Evolutionary conservation across 2,329 filamentous ascomycete genomes (phyloP), one percentile per base, ranked within the genome.

Genomic region (Knoxdaviesia capensis): DNA sequence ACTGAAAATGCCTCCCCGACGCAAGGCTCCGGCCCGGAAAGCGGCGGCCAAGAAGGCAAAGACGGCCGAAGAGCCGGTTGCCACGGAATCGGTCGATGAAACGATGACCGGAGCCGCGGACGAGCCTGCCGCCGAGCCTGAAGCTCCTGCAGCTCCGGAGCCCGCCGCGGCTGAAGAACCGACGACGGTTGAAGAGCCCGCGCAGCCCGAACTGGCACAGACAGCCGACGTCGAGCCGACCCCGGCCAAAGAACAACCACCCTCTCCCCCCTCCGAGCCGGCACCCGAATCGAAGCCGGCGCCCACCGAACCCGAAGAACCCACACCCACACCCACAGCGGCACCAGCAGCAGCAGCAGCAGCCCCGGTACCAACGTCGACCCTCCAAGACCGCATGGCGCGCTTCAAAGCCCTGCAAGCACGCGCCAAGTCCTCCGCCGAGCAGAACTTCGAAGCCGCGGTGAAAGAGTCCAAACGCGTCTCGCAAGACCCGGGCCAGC

Each of bases 371-470:
- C 46, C 49, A 57, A 62, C n/a, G 52, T 59, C 11, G 50, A 56
- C 31, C 69, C 70, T 50, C 31, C 63, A 74, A 50, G 80, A 87
- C 43, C 75, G 85, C 43, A 65, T 77, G 59, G 82, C 83, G 40
- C 77, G 83, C 48, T 94, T 94, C 66, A 87, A 86, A 56, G 80
- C 83, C 4, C 74, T 94, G 10, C 77, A 92, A 60, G 81, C 81
- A 30, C 80, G 85, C 52, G 80, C 81, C 40, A 77, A 86, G 66
- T 66, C 69, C 44, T 81, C 77, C 0, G 71, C 77, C 1, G 67
- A 76, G 54, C 74, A 70, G 47, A 96, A 94, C 54, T 63, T 92
- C 48, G 80, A 85, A 56, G 87, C 87, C 57, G 85, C 84, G 6
- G 80, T 80, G 31, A 76, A 77, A 40, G 87, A 94, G 62, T 80